These are phyloP conservation scores for Spathaspora sp. DNA, from an alignment of 1,139 yeast species.

Conservation along the genomic window DNA sequence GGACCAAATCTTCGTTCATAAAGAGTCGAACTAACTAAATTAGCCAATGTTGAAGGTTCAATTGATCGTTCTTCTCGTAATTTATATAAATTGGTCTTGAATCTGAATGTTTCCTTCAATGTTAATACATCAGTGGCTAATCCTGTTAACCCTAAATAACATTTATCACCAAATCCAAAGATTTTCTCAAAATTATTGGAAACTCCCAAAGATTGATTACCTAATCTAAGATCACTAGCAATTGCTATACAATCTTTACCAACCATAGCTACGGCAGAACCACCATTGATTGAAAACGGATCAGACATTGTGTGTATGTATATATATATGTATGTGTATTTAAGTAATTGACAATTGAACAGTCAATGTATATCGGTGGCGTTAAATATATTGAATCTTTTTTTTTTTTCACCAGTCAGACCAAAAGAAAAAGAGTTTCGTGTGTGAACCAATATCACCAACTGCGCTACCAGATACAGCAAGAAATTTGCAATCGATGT, in stretches of 20 bases:
- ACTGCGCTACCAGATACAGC: neutral
- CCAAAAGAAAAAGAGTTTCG: neutral
- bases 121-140: constrained; percentile 93
- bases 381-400: neutral
- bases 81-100: constrained; percentile 85
- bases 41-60: constrained; percentile 93
- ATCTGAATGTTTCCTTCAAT: constrained; percentile 75
- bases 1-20: constrained; percentile 96
- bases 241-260: constrained; percentile 98
- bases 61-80: constrained; percentile 88
- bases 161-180: constrained; percentile 76
- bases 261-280: constrained; percentile 97
- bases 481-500: no score
- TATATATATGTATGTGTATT: neutral
- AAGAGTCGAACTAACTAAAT: constrained; percentile 83
- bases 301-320: constrained; percentile 36
- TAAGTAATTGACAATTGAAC: neutral
- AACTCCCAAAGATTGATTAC: constrained; percentile 90
- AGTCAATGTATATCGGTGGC: neutral
- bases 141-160: constrained; percentile 90
- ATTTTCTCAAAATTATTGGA: constrained; percentile 92
- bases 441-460: neutral
- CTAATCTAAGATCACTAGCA: constrained; percentile 92
- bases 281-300: constrained; percentile 57
- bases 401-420: neutral